Evolutionary conservation across 2,329 filamentous ascomycete genomes (phyloP), one percentile per base, ranked within the genome.

Genomic region (Fusarium temperatum): DNA sequence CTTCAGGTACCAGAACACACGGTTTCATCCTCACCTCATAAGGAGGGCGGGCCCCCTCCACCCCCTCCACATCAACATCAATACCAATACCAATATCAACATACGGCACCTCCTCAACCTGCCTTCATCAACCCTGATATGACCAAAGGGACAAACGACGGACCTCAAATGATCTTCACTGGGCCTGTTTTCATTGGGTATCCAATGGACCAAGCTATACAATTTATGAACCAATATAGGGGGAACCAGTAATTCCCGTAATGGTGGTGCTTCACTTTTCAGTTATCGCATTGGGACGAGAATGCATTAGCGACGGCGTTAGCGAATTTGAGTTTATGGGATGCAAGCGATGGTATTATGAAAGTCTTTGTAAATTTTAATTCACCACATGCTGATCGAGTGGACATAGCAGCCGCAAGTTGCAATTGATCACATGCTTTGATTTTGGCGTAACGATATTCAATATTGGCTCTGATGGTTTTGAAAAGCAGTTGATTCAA

Each of bases 121-220:
- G 80, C 87, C 2, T 90, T 91, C 63, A 82, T 91, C 75, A 87
- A 87, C 72, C 80, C 86, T 45, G 78, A 81, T 61, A 70, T 82
- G 42, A 58, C 78, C 54, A 81, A 84, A 74, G 78, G 77, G 60
- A 75, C 74, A 11, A 70, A 72, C 44, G 79, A 76, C 15, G 75
- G 75, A 15, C 89, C 93, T 15, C 92, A 93, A 76, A 93, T 98
- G 89, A 87, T 97, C 1, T 98, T 98, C 79, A 97, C 94, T 14
- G 96, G 96, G 0, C 96, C 96, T 0, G 95, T 98, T 1, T 98
- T 98, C 79, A 94, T 98, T 77, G 96, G 96, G 0, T 98, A 98
- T 78, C 91, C 92, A 15, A 89, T 94, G 70, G 94, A 97, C 68
- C 92, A 97, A 80, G 93, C 94, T n/a, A 89, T 94, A 30, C 87